A percentile compares a stretch with the other conserved stretches of the same genome.
phyloP scores from a whole-genome alignment of 306 rosid genomes.

The Acacia melanoxylon region DNA sequence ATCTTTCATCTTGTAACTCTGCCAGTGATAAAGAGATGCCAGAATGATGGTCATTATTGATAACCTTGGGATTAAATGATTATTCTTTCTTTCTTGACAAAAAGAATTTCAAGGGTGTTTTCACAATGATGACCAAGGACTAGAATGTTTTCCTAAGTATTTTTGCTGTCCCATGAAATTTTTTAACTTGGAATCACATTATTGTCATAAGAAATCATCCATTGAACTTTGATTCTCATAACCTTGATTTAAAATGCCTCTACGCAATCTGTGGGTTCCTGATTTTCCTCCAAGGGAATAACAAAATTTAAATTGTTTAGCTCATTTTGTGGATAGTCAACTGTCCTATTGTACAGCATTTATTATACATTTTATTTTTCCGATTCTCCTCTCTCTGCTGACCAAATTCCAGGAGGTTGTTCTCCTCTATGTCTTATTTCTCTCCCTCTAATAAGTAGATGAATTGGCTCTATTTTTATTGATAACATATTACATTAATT shows the following conservation, averaged over 20 bases:
- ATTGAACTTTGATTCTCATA: neutral
- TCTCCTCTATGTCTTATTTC: neutral
- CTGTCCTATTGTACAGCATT: neutral
- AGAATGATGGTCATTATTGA: conserved; percentile 21
- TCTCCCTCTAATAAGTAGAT: neutral
- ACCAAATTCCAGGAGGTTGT: neutral
- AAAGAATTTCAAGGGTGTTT: neutral
- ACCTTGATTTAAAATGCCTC: neutral
- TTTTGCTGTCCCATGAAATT: neutral
- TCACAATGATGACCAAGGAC: neutral
- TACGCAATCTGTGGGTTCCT: neutral
- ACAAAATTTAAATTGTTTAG: neutral
- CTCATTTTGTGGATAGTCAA: neutral
- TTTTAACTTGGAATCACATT: neutral
- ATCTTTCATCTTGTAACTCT: conserved; percentile 21
- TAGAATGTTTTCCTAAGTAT: neutral
- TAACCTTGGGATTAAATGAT: neutral
- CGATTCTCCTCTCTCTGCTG: neutral
- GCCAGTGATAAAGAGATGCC: conserved; percentile 10
- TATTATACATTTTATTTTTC: neutral
- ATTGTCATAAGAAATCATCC: neutral
- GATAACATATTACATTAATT: neutral
- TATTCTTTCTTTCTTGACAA: neutral
- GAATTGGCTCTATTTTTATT: conserved; percentile 1
- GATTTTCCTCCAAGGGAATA: neutral